Conservation (phyloP, 305 asterid species). For the Fraxinus dipetala region DNA sequence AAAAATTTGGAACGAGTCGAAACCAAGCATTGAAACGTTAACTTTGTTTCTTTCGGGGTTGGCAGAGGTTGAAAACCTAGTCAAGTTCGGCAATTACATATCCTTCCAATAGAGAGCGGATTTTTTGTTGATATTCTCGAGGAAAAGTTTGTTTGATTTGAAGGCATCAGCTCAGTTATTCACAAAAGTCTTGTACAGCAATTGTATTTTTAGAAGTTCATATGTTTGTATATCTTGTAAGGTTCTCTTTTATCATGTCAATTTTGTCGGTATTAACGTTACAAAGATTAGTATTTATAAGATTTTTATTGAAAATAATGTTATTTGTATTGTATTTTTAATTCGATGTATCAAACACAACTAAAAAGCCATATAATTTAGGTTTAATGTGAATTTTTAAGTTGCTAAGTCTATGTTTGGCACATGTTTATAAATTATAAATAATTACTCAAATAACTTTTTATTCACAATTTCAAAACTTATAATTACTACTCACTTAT, state of each 20-base stretch:
- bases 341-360: neutral
- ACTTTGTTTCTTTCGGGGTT: constrained; percentile 34
- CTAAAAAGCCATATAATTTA: neutral
- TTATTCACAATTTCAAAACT: neutral
- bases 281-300: neutral
- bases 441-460: no score
- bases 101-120: constrained; percentile 31
- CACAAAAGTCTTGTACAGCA: neutral
- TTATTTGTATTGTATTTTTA: no score
- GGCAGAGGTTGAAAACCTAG: constrained; percentile 16
- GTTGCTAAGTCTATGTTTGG: neutral
- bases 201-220: neutral
- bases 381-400: neutral
- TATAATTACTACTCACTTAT: neutral
- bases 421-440: no score
- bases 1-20: constrained; percentile 24
- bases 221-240: no score
- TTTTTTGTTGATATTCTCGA: no score
- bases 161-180: neutral
- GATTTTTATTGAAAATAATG: no score
- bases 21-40: constrained; percentile 35
- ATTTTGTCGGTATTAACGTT: neutral
- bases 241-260: neutral
- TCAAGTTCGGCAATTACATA: constrained; percentile 29
- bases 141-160: neutral